Percentiles rank a stretch among this genome's conserved stretches.
Evolutionary conservation across 164 flowering plant genomes (phyloP).

Genomic region (Liriodendron chinense): DNA sequence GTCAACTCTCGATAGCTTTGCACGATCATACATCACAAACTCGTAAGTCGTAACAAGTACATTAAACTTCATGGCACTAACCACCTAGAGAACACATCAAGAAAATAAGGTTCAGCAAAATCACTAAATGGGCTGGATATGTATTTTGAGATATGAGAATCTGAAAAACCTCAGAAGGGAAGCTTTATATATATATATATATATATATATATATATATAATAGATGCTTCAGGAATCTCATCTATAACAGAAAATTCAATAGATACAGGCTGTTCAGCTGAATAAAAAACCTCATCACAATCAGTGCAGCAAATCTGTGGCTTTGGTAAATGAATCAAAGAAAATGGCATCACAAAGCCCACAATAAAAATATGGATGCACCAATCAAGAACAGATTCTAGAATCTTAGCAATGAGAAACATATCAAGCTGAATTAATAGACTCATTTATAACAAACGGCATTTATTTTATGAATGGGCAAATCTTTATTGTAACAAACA

Average conservation of each 20-base stretch:
- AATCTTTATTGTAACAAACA: too few species aligned
- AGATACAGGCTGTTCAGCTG: background rate
- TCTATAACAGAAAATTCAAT: too few species aligned
- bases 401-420: background rate
- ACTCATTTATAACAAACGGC: background rate
- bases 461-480: too few species aligned
- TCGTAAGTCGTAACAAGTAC: constrained; percentile 98
- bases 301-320: background rate
- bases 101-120: constrained; percentile 10
- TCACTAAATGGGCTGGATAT: background rate
- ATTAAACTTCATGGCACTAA: constrained; percentile 88
- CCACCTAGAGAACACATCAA: constrained; percentile 56
- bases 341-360: too few species aligned
- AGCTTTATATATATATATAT: too few species aligned
- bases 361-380: background rate
- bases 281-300: background rate
- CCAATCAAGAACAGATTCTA: background rate
- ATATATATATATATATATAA: too few species aligned
- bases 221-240: background rate
- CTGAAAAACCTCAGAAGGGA: background rate
- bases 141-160: background rate
- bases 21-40: constrained; percentile 94
- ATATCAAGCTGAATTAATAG: background rate
- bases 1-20: constrained; percentile 91
- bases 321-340: too few species aligned